Evolutionary conservation across 179 eudicot genomes (phyloP), one percentile per base, ranked within the genome.

Genomic region (Amaranthus tricolor): DNA sequence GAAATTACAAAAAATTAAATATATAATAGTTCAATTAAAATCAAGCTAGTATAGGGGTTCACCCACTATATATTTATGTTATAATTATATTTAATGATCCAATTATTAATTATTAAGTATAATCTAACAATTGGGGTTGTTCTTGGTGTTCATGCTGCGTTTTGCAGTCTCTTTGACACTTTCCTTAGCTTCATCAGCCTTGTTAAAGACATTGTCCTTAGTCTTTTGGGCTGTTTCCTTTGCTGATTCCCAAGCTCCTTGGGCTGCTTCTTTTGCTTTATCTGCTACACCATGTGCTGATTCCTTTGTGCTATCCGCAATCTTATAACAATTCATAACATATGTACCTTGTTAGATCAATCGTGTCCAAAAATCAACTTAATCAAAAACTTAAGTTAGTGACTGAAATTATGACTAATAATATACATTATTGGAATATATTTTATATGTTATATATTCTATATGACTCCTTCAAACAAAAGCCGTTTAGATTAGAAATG

Each of bases 141-240:
- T 88, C 76, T 90, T 90, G 73, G 86, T 83, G 84, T 88, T 84
- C 86, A 88, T 91, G 86, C 76, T 84, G 58, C 82, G 87, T 50
- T 85, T 86, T 0, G 89, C 88, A 7, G 82, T 81, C 44, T 85
- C 87, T 50, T 85, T 84, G 11, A 85, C 7, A 24, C 80, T 58
- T 64, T 87, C 86, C 71, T 84, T 84, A 8, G 89, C 55, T 7
- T 82, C 86, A 49, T 85, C 89, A 12, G 88, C 88, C 62, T 86
- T 82, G 51, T 85, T 85, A 17, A 63, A 75, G 17, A 83, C 87
- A 11, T 80, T 81, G 52, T 89, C 91, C 68, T 88, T 81, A 53
- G 90, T 78, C 68, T 84, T 88, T 43, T 86, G 82, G 56, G 90
- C 81, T 0, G 88, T 81, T 5, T 85, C 91, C 71, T 84, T 91